Conservation (phyloP, 352 stramenopile species). For the Pythium biforme region DNA sequence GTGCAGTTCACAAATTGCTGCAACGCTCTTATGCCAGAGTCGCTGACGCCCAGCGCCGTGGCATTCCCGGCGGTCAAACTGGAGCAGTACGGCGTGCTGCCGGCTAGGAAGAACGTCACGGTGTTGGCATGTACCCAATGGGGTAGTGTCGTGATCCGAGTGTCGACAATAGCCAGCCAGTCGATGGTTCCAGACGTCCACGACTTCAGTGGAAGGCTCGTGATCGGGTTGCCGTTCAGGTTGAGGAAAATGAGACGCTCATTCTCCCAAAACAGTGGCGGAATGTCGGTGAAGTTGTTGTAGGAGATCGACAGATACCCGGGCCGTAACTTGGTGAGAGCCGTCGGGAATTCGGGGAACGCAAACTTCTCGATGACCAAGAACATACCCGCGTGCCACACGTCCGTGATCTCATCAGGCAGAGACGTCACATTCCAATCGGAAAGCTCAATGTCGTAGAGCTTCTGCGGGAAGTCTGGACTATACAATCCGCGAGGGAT, state of each 20-base stretch:
- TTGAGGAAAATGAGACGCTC: constrained; percentile 9
- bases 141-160: not conserved
- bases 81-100: constrained; percentile 4
- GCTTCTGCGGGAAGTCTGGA: constrained; percentile 10
- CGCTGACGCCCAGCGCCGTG: not conserved
- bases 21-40: not conserved
- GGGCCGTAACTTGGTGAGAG: not conserved
- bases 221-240: constrained; percentile 19
- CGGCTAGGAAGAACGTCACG: not conserved
- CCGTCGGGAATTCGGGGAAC: constrained; percentile 1
- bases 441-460: constrained; percentile 16
- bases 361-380: constrained; percentile 21
- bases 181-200: not conserved
- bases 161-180: not conserved
- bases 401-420: constrained; percentile 2
- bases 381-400: constrained; percentile 14
- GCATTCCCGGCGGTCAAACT: not conserved
- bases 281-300: constrained; percentile 23
- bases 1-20: constrained; percentile 11
- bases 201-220: not conserved
- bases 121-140: not conserved
- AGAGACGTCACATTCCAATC: constrained; percentile 20
- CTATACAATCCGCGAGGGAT: constrained; percentile 19
- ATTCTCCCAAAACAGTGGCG: constrained; percentile 9
- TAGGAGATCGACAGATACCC: constrained; percentile 11